phyloP scores from a whole-genome alignment of 2,329 filamentous ascomycete species.

The Pseudocercospora vitis region DNA sequence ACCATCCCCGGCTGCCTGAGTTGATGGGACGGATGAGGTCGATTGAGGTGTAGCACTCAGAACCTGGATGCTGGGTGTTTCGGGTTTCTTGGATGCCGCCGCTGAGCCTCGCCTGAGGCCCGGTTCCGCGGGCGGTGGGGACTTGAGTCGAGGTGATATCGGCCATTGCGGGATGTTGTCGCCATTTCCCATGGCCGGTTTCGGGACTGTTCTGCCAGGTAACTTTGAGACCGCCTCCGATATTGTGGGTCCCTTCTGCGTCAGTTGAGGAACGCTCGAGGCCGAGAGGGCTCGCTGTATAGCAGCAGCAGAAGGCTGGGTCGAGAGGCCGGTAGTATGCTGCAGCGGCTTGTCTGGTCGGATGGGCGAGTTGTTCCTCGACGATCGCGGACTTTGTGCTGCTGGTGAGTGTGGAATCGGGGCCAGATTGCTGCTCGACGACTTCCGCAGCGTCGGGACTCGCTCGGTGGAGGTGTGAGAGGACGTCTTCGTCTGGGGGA shows the following conservation, averaged over 20 bases:
- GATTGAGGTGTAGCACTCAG: conserved; percentile 47
- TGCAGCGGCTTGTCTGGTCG: conserved; percentile 46
- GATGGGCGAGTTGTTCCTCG: conserved; percentile 50
- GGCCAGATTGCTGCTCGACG: conserved; percentile 34
- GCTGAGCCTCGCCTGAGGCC: conserved; percentile 47
- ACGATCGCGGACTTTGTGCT: conserved; percentile 46
- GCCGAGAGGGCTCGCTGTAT: conserved; percentile 68
- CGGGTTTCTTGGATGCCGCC: conserved; percentile 38
- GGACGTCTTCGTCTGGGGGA: conserved; percentile 11
- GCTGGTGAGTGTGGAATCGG: conserved; percentile 38
- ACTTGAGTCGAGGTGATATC: conserved; percentile 69
- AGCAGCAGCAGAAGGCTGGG: conserved; percentile 60
- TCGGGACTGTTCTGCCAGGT: conserved; percentile 55
- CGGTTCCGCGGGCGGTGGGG: conserved; percentile 63
- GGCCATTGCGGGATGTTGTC: conserved; percentile 68
- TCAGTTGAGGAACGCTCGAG: conserved; percentile 65
- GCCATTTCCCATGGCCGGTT: conserved; percentile 54
- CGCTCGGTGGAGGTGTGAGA: conserved; percentile 16
- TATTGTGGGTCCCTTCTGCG: conserved; percentile 48
- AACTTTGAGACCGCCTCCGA: conserved; percentile 64
- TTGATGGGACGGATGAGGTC: conserved; percentile 33
- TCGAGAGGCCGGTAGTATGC: conserved; percentile 37
- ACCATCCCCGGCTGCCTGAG: conserved; percentile 27
- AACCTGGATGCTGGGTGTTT: conserved; percentile 49
- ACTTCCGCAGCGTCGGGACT: conserved; percentile 29